Base-by-base conservation (phyloP, 2,329 filamentous ascomycete species). In the Ascochyta rabiei region DNA sequence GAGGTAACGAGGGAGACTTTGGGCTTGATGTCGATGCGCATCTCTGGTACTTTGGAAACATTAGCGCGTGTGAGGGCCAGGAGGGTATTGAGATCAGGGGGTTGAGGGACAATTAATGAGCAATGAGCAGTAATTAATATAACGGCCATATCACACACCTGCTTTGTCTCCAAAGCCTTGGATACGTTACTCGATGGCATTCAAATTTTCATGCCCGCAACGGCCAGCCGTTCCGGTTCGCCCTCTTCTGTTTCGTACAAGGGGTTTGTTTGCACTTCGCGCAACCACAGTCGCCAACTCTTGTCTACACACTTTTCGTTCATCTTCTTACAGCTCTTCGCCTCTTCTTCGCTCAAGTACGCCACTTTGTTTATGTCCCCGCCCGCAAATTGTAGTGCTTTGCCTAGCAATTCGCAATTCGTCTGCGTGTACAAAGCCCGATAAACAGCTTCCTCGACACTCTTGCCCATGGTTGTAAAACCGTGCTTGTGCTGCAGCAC, bases 401-500 rank as follows among this genome's bases (percentile, higher is more conserved):
- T 71, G 21, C 74, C 70, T 8, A 78, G 56, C 10, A 76, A 50
- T 4, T 73, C 69, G 33, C 66, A 70, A 23, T 71, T 72, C 12
- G 58, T 66, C 57, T 69, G 67, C n/a, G 72, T 75, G 44, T 76
- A 79, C 18, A 79, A 66, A 0, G 77, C 72, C 21, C 75, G 68
- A 51, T 74, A 78, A 3, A 80, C 74, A 5, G 74, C 76, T 48
- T 77, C 70, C 48, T 78, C 70, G n/a, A 80, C 70, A 5, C 56
- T 67, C 0, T 50, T 52, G 0, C 74, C 78, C 6, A 75, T 63
- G 28, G 69, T 71, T 1, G 77, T 78, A 41, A 80, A 79, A 0
- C 78, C 78, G 45, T 80, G 77, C 9, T 77, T 76, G 12, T 76
- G 72, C 71, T 78, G 77, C 44, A 75, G 49, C 3, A 75, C 69